These are phyloP conservation scores for Metschnikowia santaceciliae DNA, from an alignment of 805 yeast genomes.

Conservation along the genomic window DNA sequence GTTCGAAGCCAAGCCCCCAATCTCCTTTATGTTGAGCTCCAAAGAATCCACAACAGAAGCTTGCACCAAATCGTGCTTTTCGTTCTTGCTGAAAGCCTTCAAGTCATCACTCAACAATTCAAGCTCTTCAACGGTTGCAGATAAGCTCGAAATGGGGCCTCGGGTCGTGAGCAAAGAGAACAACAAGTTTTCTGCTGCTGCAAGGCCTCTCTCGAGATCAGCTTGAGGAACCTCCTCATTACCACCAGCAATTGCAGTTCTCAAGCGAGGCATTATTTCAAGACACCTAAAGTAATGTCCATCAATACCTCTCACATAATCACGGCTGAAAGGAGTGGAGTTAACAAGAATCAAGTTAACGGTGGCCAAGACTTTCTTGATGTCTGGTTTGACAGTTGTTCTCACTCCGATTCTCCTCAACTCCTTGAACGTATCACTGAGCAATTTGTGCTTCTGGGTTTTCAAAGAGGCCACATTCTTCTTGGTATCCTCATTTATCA, in stretches of 20 bases:
- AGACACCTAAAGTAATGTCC: conserved; percentile 61
- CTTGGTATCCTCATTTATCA: conserved; percentile 68
- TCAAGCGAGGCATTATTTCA: conserved; percentile 76
- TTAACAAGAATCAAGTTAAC: conserved; percentile 60
- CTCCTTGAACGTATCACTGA: conserved; percentile 75
- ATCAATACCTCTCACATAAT: conserved; percentile 40
- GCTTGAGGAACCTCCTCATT: conserved; percentile 71
- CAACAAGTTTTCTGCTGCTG: conserved; percentile 68
- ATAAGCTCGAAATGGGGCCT: conserved; percentile 39
- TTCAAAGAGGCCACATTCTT: conserved; percentile 62
- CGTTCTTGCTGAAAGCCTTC: conserved; percentile 14
- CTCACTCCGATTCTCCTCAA: conserved; percentile 74
- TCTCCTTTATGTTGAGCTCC: conserved; percentile 15
- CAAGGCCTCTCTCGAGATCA: conserved; percentile 73
- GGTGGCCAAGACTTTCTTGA: conserved; percentile 57
- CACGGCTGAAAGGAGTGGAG: conserved; percentile 41
- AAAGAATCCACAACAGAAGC: conserved; percentile 20
- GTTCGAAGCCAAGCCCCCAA: conserved; percentile 8
- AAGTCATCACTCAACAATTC: conserved; percentile 15
- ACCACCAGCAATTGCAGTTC: conserved; percentile 57
- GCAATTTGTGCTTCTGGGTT: conserved; percentile 71
- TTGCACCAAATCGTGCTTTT: conserved; percentile 9
- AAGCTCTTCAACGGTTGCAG: conserved; percentile 17
- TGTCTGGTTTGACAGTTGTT: conserved; percentile 59
- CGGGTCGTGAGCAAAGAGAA: conserved; percentile 53